Percentiles rank a stretch among this genome's conserved stretches.
phyloP scores from a whole-genome alignment of 768 basidiomycete species.

The Trametopsis cervina region DNA sequence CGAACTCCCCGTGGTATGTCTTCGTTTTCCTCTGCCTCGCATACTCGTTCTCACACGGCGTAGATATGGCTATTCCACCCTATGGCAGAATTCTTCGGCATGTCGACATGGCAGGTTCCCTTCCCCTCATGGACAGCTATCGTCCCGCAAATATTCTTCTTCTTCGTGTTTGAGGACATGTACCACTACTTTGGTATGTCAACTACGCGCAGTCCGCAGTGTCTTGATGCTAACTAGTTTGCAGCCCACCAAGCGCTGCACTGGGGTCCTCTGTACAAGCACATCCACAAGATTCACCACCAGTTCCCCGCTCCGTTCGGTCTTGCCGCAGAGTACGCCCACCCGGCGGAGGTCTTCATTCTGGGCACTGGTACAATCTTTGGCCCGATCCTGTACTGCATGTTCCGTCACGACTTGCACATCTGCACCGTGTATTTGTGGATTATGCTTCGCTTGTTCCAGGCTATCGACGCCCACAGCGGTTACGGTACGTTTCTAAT shows the following conservation, averaged over 20 bases:
- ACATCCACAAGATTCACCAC: constrained; percentile 97
- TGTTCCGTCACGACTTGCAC: constrained; percentile 72
- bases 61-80: constrained; percentile 93
- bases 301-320: constrained; percentile 97
- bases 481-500: constrained; percentile 69
- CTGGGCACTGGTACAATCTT: constrained; percentile 87
- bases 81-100: constrained; percentile 78
- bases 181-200: constrained; percentile 82
- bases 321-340: constrained; percentile 95
- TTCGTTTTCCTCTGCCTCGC: background rate
- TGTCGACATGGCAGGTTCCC: constrained; percentile 90
- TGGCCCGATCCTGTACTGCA: constrained; percentile 84
- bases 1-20: constrained; percentile 76
- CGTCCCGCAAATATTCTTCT: constrained; percentile 71
- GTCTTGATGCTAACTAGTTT: constrained; percentile 6
- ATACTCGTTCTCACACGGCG: background rate
- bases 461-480: constrained; percentile 95
- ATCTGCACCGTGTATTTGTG: constrained; percentile 91
- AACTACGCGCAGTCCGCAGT: background rate
- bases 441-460: constrained; percentile 92
- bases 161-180: constrained; percentile 94
- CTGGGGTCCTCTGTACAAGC: constrained; percentile 75
- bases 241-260: constrained; percentile 87
- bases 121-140: constrained; percentile 71
- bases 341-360: constrained; percentile 93